Evolutionary conservation across 805 yeast species (phyloP).

Genomic region (Jamesozyma piceae): DNA sequence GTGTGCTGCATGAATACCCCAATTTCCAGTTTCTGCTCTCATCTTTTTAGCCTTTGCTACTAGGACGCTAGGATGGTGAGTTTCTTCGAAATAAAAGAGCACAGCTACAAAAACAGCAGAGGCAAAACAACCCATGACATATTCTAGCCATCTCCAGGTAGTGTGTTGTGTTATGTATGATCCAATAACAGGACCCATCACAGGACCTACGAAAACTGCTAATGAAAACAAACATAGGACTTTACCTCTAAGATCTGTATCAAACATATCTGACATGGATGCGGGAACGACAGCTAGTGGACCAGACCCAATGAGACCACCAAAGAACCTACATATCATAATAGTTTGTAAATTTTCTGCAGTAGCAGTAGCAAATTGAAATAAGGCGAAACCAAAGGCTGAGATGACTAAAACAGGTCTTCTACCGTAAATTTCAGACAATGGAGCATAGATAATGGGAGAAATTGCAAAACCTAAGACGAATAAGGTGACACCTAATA

Average conservation of each 20-base stretch:
- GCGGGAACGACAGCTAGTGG: constrained; percentile 85
- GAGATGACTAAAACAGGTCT: constrained; percentile 50
- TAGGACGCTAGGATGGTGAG: constrained; percentile 62
- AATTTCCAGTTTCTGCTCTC: constrained; percentile 62
- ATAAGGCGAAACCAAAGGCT: constrained; percentile 46
- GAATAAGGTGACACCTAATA: constrained; percentile 67
- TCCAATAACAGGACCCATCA: constrained; percentile 75
- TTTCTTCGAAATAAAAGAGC: constrained; percentile 43
- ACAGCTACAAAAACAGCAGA: constrained; percentile 34
- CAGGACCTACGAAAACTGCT: constrained; percentile 71
- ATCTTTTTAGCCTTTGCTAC: constrained; percentile 52
- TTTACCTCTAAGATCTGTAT: constrained; percentile 56
- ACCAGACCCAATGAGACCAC: constrained; percentile 76
- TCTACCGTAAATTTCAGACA: constrained; percentile 73
- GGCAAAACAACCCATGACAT: constrained; percentile 56
- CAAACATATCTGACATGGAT: constrained; percentile 72
- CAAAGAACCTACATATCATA: constrained; percentile 68
- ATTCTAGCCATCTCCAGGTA: constrained; percentile 81
- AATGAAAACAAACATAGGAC: constrained; percentile 68
- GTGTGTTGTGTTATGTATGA: constrained; percentile 56
- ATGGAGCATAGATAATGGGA: constrained; percentile 84
- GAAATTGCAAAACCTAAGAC: constrained; percentile 91
- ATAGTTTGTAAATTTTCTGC: constrained; percentile 72
- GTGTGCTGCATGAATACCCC: constrained; percentile 77
- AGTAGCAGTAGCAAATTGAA: constrained; percentile 66